Evolutionary conservation across 108 stramenopile species (phyloP).

Genomic region (Mediolabrus comicus): DNA sequence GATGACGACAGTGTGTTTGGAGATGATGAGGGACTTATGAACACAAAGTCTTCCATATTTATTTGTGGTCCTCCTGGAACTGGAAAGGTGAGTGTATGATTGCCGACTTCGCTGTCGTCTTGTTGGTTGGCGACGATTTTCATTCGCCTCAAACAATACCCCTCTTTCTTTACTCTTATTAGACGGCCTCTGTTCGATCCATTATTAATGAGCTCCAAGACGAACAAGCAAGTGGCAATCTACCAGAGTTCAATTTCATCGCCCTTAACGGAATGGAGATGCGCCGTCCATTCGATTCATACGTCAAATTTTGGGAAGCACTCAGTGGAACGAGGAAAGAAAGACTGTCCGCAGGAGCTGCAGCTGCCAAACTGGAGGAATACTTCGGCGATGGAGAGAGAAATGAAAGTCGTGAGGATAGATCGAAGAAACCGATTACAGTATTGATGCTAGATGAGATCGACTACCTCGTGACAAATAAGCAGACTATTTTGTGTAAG

Average conservation of each 20-base stretch:
- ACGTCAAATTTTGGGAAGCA: slow-evolving; percentile 77
- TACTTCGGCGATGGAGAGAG: slow-evolving; percentile 49
- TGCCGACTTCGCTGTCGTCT: not conserved
- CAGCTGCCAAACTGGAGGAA: slow-evolving; percentile 54
- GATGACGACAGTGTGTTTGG: not conserved
- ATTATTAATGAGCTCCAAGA: slow-evolving; percentile 55
- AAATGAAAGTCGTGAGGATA: not conserved
- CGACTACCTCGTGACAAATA: slow-evolving; percentile 93
- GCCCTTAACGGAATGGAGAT: slow-evolving; percentile 88
- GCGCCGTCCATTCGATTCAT: slow-evolving; percentile 79
- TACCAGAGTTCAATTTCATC: slow-evolving; percentile 76
- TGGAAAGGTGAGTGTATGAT: slow-evolving; percentile 34
- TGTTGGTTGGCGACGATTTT: not conserved
- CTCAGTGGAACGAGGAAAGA: slow-evolving; percentile 55
- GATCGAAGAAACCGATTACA: slow-evolving; percentile 31
- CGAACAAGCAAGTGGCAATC: slow-evolving; percentile 54
- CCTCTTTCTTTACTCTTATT: slow-evolving; percentile 15
- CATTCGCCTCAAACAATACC: not conserved
- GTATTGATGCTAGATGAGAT: slow-evolving; percentile 94
- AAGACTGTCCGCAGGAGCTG: slow-evolving; percentile 50
- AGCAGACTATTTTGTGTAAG: slow-evolving; percentile 93
- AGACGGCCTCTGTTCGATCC: slow-evolving; percentile 79
- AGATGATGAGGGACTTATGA: slow-evolving; percentile 9
- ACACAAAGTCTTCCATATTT: slow-evolving; percentile 61
- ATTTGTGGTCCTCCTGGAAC: slow-evolving; percentile 84